Evolutionary conservation across 2,329 filamentous ascomycete species (phyloP).

Genomic region (Hypoxylon sp.): DNA sequence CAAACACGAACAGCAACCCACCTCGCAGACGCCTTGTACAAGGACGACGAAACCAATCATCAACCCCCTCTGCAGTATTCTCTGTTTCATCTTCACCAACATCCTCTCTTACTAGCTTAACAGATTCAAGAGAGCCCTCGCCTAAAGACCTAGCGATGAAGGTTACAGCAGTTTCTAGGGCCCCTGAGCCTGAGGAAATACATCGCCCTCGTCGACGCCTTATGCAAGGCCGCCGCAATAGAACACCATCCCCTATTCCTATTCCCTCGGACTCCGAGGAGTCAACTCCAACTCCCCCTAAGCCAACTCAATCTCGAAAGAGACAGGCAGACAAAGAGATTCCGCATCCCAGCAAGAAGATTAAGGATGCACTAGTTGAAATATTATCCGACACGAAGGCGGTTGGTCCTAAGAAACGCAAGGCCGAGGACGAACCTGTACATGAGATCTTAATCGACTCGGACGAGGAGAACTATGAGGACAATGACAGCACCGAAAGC

Average conservation of each 20-base stretch:
- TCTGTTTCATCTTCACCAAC: slow-evolving; percentile 53
- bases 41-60: slow-evolving; percentile 49
- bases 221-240: slow-evolving; percentile 47
- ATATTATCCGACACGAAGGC: slow-evolving; percentile 14
- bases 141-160: slow-evolving; percentile 23
- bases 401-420: slow-evolving; percentile 43
- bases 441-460: neutral
- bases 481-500: neutral
- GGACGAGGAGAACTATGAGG: slow-evolving; percentile 19
- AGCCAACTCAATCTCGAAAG: slow-evolving; percentile 17
- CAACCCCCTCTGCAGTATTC: slow-evolving; percentile 51
- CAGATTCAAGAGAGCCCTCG: slow-evolving; percentile 40
- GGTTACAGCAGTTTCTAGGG: slow-evolving; percentile 4
- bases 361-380: slow-evolving; percentile 13
- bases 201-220: slow-evolving; percentile 49
- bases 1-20: slow-evolving; percentile 37
- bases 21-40: slow-evolving; percentile 53
- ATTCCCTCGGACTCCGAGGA: slow-evolving; percentile 42
- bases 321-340: slow-evolving; percentile 13
- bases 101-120: slow-evolving; percentile 52
- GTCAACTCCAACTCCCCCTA: neutral
- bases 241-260: slow-evolving; percentile 41
- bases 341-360: slow-evolving; percentile 24
- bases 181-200: slow-evolving; percentile 11
- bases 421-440: slow-evolving; percentile 41